These are phyloP conservation scores for Silene vulgaris DNA, from an alignment of 179 eudicot genomes.

Conservation along the genomic window DNA sequence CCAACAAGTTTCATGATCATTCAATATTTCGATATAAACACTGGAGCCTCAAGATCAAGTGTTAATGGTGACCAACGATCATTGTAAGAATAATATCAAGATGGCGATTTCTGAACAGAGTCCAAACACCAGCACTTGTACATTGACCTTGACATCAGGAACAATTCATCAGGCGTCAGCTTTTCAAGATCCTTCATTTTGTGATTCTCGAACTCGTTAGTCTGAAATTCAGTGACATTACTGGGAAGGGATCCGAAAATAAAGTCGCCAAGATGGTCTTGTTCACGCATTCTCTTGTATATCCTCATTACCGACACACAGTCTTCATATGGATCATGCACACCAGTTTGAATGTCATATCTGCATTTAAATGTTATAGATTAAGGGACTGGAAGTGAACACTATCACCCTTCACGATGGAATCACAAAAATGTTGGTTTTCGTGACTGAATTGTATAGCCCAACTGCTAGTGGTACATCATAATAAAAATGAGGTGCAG, in stretches of 20 bases:
- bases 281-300: slow-evolving; percentile 63
- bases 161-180: slow-evolving; percentile 59
- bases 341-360: slow-evolving; percentile 61
- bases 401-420: neutral
- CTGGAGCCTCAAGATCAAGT: neutral
- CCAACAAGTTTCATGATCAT: neutral
- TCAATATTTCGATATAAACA: neutral
- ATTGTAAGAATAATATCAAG: neutral
- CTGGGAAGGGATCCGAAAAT: slow-evolving; percentile 10
- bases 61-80: neutral
- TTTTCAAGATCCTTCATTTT: slow-evolving; percentile 48
- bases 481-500: neutral
- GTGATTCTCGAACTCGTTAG: slow-evolving; percentile 29
- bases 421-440: no score
- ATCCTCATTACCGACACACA: slow-evolving; percentile 67
- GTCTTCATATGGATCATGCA: slow-evolving; percentile 66
- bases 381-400: neutral
- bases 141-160: slow-evolving; percentile 54
- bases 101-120: slow-evolving; percentile 17
- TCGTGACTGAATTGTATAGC: no score
- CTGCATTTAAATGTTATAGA: slow-evolving; percentile 31
- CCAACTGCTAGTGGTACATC: no score
- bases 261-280: slow-evolving; percentile 39
- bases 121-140: slow-evolving; percentile 76
- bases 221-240: slow-evolving; percentile 16